Percentiles rank a stretch among this genome's conserved stretches.
Conservation (phyloP, 768 basidiomycete species). For the Suillus tomentosus region DNA sequence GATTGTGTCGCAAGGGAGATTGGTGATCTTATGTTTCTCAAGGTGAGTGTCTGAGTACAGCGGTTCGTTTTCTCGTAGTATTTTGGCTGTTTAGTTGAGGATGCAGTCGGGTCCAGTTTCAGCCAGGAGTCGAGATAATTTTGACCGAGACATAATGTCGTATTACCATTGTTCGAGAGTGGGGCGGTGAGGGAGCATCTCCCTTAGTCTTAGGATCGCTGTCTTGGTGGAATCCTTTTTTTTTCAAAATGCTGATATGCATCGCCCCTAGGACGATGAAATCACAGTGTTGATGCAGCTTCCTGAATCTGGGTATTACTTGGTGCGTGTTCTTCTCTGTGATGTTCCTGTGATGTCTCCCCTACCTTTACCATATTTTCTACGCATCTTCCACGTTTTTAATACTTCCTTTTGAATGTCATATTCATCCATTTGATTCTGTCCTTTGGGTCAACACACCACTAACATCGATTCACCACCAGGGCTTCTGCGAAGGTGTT, state of each 20-base stretch:
- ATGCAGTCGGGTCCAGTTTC: background rate
- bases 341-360: conserved; percentile 2
- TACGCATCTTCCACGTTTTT: background rate
- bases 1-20: conserved; percentile 76
- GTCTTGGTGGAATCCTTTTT: background rate
- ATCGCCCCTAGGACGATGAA: conserved; percentile 62
- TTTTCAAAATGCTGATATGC: background rate
- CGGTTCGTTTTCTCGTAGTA: background rate
- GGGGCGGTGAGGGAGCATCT: background rate
- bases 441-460: background rate
- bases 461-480: background rate
- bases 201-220: background rate
- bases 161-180: background rate
- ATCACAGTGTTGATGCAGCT: conserved; percentile 79
- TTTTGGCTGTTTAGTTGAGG: conserved; percentile 4
- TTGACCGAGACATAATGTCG: background rate
- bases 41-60: conserved; percentile 46
- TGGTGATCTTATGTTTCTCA: conserved; percentile 86
- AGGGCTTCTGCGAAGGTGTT: conserved; percentile 90
- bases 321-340: conserved; percentile 48
- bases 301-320: conserved; percentile 53
- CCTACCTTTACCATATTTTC: background rate
- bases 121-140: background rate
- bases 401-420: background rate
- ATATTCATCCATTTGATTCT: background rate